phyloP scores from a whole-genome alignment of 2,329 filamentous ascomycete species.

The Paecilomyces variotii region DNA sequence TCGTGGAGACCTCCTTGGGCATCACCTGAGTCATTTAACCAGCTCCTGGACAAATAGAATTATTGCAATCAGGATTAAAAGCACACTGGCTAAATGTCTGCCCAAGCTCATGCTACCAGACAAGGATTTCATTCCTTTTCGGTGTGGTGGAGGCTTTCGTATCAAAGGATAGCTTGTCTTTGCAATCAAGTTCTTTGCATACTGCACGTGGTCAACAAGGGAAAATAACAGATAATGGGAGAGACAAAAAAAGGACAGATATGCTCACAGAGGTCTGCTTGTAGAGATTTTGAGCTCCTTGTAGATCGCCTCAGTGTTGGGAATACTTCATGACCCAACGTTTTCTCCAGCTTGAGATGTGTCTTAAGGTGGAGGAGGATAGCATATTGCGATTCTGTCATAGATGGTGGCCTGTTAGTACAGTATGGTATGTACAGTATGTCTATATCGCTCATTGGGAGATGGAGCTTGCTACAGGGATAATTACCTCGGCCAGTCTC shows the following conservation, averaged over 20 bases:
- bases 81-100: not conserved
- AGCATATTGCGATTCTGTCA: slow-evolving; percentile 3
- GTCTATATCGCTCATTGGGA: not conserved
- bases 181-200: not conserved
- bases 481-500: not conserved
- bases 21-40: not conserved
- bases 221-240: not conserved
- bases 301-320: slow-evolving; percentile 5
- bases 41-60: not conserved
- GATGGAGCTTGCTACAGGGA: not conserved
- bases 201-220: not conserved
- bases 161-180: not conserved
- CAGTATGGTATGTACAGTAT: not conserved
- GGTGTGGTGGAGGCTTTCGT: not conserved
- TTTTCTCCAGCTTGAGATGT: slow-evolving; percentile 8
- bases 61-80: not conserved
- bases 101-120: not conserved
- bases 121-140: not conserved
- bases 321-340: slow-evolving; percentile 5
- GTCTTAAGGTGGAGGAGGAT: slow-evolving; percentile 7
- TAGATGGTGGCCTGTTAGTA: not conserved
- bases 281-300: slow-evolving; percentile 4
- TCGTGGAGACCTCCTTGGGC: not conserved
- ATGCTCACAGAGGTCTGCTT: slow-evolving; percentile 7
- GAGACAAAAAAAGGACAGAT: not conserved